Evolutionary conservation across 805 yeast species (phyloP), one percentile per base, ranked within the genome.

Genomic region (Yamadazyma endophytica): DNA sequence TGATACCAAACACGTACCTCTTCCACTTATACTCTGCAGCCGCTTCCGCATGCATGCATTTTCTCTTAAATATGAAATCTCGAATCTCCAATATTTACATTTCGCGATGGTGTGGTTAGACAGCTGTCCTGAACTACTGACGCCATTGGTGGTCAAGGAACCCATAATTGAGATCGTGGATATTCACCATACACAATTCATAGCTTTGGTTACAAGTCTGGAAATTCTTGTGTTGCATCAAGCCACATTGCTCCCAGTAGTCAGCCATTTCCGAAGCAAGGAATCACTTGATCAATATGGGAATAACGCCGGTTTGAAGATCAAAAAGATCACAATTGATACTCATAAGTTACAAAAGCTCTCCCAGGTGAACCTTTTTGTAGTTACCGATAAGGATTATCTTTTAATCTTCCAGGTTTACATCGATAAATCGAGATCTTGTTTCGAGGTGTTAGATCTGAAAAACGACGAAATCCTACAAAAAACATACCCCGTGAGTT

Each of bases 281-380:
- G 56, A 58, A 13, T 70, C 79, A 3, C 36, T 77, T 11, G 54
- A 58, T 16, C 53, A 54, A 13, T 70, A 68, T 52, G 84, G 84
- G 1, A 35, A 43, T 6, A 77, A 77, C 47, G 27, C 44, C 16
- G 45, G 53, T 15, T 46, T 75, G 6, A 50, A 68, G 21, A 56
- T 71, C 1, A 67, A 70, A 19, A 47, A 54, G 22, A 42, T 54
- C 12, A 49, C 58, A 5, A 55, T 56, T 9, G 63, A 69, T 32
- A 59, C 70, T 9, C 53, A 58, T 25, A 51, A 52, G 21, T 45
- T 50, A 21, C 59, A 52, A 21, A 53, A 52, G 35, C 37, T 55
- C 16, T 34, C 32, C 2, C 22, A 28, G 12, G 34, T 46, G 5
- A 56, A 60, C 30, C 47, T 71, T 34, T 66, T 71, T 26, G 49